Evolutionary conservation across 176 grass and related monocot species (phyloP), one percentile per base, ranked within the genome.

Genomic region (Elymus sibiricus): DNA sequence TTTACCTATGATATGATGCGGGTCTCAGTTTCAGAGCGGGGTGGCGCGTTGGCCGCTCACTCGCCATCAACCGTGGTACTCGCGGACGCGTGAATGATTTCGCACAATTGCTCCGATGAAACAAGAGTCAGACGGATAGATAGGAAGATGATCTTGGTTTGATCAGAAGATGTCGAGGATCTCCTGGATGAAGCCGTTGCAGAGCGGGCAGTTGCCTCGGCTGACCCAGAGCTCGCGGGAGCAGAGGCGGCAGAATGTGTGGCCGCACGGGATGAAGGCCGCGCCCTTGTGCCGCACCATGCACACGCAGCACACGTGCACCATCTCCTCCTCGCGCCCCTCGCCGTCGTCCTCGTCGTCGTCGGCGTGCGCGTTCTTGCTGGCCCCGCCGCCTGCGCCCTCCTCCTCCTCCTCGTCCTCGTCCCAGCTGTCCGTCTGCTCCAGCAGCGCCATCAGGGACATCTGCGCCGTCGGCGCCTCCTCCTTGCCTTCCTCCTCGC

Each of bases 141-240:
- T n/a, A 22, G 26, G 42, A 21, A 21, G 32, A 29, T 0, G 26
- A 32, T 16, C 0, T 17, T 14, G n/a, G 22, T 27, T 4, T 13
- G 25, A 22, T 89, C 84, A 94, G 87, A 95, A 93, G 78, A 93
- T 93, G 70, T 93, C 90, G 46, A 95, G 90, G 71, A 93, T 95
- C 62, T 95, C 93, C 42, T 92, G 93, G 78, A 92, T 92, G 74
- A 95, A 95, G 4, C 90, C 93, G 27, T 95, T 95, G 85, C 93
- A 95, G 75, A 95, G 93, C 1, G 93, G 93, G 86, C 90, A 93
- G 75, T 93, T 95, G 55, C 90, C 88, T 64, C 83, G 90, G 88
- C 88, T 95, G 75, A 95, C 90, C 93, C 90, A 92, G 59, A 92
- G 93, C 79, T 95, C 90, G 37, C 80, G 90, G 1, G 90, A 93